Conservation (phyloP, 1,139 yeast genomes). For the Blastobotrys persicus region DNA sequence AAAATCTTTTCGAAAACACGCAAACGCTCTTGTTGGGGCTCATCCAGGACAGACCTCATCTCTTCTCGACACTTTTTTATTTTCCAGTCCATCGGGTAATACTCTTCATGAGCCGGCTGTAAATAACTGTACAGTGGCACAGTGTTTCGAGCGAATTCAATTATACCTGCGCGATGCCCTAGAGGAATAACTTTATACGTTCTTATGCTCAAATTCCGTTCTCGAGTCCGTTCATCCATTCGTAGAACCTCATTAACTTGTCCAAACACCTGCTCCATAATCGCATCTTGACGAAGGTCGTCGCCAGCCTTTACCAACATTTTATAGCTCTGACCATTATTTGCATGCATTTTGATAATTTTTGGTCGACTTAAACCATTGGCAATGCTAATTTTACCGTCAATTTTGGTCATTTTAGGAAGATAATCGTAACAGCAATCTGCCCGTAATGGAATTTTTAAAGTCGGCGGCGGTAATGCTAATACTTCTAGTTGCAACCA, state of each 20-base stretch:
- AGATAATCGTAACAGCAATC: constrained; percentile 48
- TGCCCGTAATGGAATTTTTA: constrained; percentile 43
- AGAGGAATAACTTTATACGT: constrained; percentile 90
- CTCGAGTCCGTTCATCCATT: constrained; percentile 55
- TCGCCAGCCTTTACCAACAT: constrained; percentile 80
- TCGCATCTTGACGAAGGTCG: constrained; percentile 91
- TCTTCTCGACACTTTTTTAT: constrained; percentile 58
- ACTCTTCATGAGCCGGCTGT: constrained; percentile 52
- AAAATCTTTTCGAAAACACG: constrained; percentile 52
- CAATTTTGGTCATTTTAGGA: constrained; percentile 49
- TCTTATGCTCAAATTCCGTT: constrained; percentile 58
- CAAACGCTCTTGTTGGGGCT: constrained; percentile 47
- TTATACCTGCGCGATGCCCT: constrained; percentile 83
- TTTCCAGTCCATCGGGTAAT: constrained; percentile 45
- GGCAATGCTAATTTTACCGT: constrained; percentile 55
- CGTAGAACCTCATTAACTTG: constrained; percentile 74
- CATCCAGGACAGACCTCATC: constrained; percentile 60
- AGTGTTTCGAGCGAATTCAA: constrained; percentile 85
- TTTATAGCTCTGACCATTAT: constrained; percentile 57
- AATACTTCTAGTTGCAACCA: constrained; percentile 40
- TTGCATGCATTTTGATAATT: constrained; percentile 53
- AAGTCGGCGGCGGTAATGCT: constrained; percentile 69
- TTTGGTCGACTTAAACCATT: constrained; percentile 86
- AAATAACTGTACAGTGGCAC: constrained; percentile 68
- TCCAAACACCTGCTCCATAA: constrained; percentile 95